Percentiles rank a stretch among this genome's conserved stretches.
Evolutionary conservation across 495 filamentous ascomycete genomes (phyloP).

Genomic region (Opeltia flavorubescens): DNA sequence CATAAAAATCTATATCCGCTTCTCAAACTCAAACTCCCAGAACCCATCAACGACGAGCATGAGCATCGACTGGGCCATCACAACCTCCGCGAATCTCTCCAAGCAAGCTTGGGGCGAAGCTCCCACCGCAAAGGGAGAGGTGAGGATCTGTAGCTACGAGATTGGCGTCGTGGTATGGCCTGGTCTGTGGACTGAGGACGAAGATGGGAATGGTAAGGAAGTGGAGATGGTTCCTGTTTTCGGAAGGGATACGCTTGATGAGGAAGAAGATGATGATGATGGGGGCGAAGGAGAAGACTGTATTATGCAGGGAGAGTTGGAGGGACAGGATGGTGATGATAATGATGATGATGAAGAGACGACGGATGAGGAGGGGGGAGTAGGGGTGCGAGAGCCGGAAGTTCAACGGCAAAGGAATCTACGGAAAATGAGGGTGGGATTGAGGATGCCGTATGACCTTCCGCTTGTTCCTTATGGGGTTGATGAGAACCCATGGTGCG

Average conservation of each 20-base stretch:
- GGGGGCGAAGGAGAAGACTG: too few relatives aligned
- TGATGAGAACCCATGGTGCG: slow-evolving; percentile 66
- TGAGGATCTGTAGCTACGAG: slow-evolving; percentile 70
- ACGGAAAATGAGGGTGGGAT: slow-evolving; percentile 35
- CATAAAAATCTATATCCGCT: slow-evolving; percentile 82
- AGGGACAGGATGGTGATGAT: slow-evolving; percentile 3
- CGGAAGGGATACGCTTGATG: slow-evolving; percentile 36
- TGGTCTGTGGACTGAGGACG: slow-evolving; percentile 38
- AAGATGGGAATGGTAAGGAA: background rate
- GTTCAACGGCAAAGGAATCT: background rate
- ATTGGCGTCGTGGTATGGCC: slow-evolving; percentile 82
- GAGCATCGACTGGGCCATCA: slow-evolving; percentile 69
- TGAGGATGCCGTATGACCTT: slow-evolving; percentile 74
- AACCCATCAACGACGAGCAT: slow-evolving; percentile 25
- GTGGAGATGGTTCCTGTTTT: slow-evolving; percentile 59
- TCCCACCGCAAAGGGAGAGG: slow-evolving; percentile 35
- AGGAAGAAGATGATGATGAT: background rate
- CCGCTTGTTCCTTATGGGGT: slow-evolving; percentile 51
- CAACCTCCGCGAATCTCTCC: slow-evolving; percentile 76
- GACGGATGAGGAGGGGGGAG: background rate
- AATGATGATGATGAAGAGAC: slow-evolving; percentile 5
- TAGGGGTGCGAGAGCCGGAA: background rate
- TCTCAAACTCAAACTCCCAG: too few relatives aligned
- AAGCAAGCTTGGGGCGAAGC: slow-evolving; percentile 82
- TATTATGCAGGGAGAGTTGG: too few relatives aligned